phyloP scores from a whole-genome alignment of 768 basidiomycete genomes.

The Cystofilobasidium capitatum region DNA sequence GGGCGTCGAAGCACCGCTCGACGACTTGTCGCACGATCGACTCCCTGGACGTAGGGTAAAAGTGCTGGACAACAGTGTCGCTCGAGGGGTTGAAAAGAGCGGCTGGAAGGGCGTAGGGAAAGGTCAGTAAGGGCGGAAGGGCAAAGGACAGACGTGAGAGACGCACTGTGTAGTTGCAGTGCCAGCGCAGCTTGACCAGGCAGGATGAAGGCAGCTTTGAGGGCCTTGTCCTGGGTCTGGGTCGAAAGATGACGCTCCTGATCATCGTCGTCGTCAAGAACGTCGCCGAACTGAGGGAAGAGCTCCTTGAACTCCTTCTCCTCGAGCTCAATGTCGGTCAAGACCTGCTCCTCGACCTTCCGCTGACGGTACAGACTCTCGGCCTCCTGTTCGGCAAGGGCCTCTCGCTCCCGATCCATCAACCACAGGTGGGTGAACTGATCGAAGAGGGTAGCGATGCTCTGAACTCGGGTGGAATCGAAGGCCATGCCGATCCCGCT shows the following conservation, averaged over 20 bases:
- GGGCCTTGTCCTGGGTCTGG: conserved; percentile 2
- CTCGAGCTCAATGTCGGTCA: conserved; percentile 64
- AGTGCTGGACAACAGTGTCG: background rate
- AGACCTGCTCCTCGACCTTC: conserved; percentile 47
- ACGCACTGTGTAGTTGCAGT: conserved; percentile 26
- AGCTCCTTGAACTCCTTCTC: conserved; percentile 71
- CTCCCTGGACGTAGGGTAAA: conserved; percentile 12
- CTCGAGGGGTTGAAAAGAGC: conserved; percentile 17
- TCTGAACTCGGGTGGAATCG: conserved; percentile 33
- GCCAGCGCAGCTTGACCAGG: conserved; percentile 26
- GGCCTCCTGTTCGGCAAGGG: conserved; percentile 53
- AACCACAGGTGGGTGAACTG: conserved; percentile 72
- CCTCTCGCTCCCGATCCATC: conserved; percentile 62
- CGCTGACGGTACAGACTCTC: conserved; percentile 67
- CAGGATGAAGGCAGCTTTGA: conserved; percentile 15
- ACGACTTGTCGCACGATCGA: conserved; percentile 23
- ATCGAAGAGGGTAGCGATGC: conserved; percentile 53
- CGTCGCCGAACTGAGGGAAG: conserved; percentile 75
- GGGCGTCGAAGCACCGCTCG: conserved; percentile 15
- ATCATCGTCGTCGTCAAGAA: conserved; percentile 26
- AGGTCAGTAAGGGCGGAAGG: background rate
- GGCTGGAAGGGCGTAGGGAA: background rate
- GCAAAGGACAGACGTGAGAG: background rate
- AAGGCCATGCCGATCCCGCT: conserved; percentile 43
- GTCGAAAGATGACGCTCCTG: background rate